Conservation (phyloP, 306 rosid species). For the Cicer cuneatum region DNA sequence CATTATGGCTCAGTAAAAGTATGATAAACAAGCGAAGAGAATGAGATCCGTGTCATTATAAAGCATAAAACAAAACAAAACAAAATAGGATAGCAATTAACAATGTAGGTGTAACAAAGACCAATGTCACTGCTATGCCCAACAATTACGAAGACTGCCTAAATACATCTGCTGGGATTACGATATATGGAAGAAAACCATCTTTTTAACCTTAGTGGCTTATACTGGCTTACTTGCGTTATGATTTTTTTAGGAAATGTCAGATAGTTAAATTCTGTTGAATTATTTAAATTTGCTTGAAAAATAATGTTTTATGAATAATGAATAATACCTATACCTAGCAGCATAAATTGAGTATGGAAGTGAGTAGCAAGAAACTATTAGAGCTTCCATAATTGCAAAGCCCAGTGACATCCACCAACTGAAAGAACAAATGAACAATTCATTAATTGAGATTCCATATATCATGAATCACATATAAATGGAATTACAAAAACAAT, state of each 20-base stretch:
- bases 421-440: conserved; percentile 59
- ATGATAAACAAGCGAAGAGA: conserved; percentile 32
- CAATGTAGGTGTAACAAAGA: conserved; percentile 10
- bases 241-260: conserved; percentile 27
- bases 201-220: conserved; percentile 24
- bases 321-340: conserved; percentile 67
- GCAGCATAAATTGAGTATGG: conserved; percentile 87
- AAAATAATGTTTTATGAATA: conserved; percentile 22
- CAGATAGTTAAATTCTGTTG: conserved; percentile 18
- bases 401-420: conserved; percentile 99
- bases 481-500: conserved; percentile 32
- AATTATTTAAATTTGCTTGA: conserved; percentile 30
- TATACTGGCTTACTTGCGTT: neutral
- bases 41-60: conserved; percentile 17
- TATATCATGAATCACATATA: conserved; percentile 34
- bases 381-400: conserved; percentile 85
- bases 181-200: conserved; percentile 26
- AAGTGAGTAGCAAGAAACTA: conserved; percentile 89
- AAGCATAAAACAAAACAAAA: conserved; percentile 14
- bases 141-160: conserved; percentile 30
- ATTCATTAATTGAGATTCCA: conserved; percentile 39
- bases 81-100: conserved; percentile 6
- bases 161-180: conserved; percentile 13
- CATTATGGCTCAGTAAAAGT: conserved; percentile 16
- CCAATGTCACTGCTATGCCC: conserved; percentile 28